Conservation (phyloP, 2,329 filamentous ascomycete species). For the Metarhizium robertsii region DNA sequence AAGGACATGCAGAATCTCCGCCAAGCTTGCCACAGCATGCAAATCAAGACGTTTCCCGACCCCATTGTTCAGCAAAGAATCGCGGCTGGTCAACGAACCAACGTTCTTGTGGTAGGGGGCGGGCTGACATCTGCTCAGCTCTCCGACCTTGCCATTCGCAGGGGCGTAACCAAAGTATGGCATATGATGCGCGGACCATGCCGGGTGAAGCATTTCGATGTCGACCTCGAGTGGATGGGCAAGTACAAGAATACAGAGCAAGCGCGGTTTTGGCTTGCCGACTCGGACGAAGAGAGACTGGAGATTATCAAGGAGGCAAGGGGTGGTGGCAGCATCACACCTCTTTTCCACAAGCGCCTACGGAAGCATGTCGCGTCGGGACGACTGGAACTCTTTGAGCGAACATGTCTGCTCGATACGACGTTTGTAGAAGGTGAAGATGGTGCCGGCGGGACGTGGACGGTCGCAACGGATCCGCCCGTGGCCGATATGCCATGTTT, state of each 20-base stretch:
- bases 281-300: conserved; percentile 59
- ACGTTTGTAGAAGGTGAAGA: conserved; percentile 36
- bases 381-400: conserved; percentile 44
- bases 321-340: conserved; percentile 69
- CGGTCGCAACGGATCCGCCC: conserved; percentile 41
- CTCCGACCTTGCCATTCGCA: conserved; percentile 53
- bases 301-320: conserved; percentile 57
- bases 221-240: conserved; percentile 69
- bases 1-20: conserved; percentile 11
- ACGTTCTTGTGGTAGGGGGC: conserved; percentile 63
- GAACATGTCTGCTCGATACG: conserved; percentile 45
- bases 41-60: conserved; percentile 50
- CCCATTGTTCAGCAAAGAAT: conserved; percentile 43
- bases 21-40: conserved; percentile 55
- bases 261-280: conserved; percentile 67
- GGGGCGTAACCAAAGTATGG: conserved; percentile 59
- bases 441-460: conserved; percentile 19
- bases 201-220: conserved; percentile 66
- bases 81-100: conserved; percentile 38
- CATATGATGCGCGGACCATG: conserved; percentile 55
- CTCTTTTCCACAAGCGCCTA: conserved; percentile 56
- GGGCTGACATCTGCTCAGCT: conserved; percentile 71
- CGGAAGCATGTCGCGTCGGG: conserved; percentile 46
- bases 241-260: conserved; percentile 75
- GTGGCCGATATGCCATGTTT: conserved; percentile 43